Evolutionary conservation across 2,329 filamentous ascomycete genomes (phyloP).

Genomic region (Trichophyton simii): DNA sequence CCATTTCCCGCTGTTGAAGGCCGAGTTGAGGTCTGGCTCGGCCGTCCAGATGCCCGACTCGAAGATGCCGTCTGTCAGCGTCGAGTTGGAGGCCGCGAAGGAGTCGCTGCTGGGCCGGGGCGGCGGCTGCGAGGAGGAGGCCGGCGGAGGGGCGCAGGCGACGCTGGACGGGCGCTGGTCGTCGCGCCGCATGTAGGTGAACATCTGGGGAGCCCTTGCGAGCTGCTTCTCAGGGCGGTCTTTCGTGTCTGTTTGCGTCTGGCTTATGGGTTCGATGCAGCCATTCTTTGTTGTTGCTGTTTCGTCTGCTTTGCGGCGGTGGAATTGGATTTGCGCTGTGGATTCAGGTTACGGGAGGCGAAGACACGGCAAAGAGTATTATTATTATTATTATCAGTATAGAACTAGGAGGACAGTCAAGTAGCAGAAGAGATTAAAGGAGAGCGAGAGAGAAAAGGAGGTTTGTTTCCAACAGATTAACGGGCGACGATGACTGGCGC

Average conservation of each 20-base stretch:
- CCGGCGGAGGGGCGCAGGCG: slow-evolving; percentile 7
- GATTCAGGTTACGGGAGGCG: neutral
- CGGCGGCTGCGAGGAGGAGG: neutral
- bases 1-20: neutral
- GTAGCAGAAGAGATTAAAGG: neutral
- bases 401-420: neutral
- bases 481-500: neutral
- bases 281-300: neutral
- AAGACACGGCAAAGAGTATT: neutral
- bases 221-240: neutral
- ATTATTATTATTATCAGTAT: neutral
- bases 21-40: neutral
- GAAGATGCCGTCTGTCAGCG: slow-evolving; percentile 20
- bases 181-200: slow-evolving; percentile 15
- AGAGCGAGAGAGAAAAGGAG: neutral
- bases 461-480: neutral
- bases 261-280: neutral
- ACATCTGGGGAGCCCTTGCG: slow-evolving; percentile 8
- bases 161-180: slow-evolving; percentile 12
- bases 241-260: neutral
- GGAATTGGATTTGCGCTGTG: neutral
- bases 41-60: slow-evolving; percentile 16
- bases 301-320: neutral
- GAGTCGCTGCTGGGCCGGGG: slow-evolving; percentile 9
- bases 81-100: slow-evolving; percentile 22